Percentiles rank a stretch among this genome's conserved stretches.
Evolutionary conservation across 371 early-diverging fungal genomes (phyloP).

Genomic region (Lichtheimia ramosa): DNA sequence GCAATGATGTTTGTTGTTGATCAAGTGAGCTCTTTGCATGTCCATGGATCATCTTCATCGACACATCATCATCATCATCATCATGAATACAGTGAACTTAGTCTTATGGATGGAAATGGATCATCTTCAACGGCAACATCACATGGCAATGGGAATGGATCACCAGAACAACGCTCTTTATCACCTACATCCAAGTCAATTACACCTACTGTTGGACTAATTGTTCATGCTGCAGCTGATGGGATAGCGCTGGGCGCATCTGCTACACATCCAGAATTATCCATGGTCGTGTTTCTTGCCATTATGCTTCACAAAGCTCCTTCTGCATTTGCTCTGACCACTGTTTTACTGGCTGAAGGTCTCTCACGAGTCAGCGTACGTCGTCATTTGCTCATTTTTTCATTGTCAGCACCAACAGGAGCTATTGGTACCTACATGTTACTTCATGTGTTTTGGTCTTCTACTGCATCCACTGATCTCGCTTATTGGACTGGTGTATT

Average conservation of each 20-base stretch:
- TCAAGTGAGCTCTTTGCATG: slow-evolving; percentile 62
- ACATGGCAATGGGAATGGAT: not conserved
- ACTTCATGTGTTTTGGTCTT: slow-evolving; percentile 34
- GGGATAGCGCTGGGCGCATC: slow-evolving; percentile 93
- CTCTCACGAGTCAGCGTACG: slow-evolving; percentile 65
- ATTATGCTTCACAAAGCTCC: slow-evolving; percentile 97
- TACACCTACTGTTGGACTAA: slow-evolving; percentile 77
- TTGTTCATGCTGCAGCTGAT: slow-evolving; percentile 94
- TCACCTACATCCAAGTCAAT: slow-evolving; percentile 15
- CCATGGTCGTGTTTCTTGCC: slow-evolving; percentile 90
- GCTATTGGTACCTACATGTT: slow-evolving; percentile 74
- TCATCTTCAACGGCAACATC: slow-evolving; percentile 1
- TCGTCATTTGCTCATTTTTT: slow-evolving; percentile 79
- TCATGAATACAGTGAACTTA: slow-evolving; percentile 14
- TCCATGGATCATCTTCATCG: slow-evolving; percentile 33
- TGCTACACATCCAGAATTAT: slow-evolving; percentile 63
- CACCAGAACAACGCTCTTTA: slow-evolving; percentile 2
- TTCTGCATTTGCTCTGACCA: slow-evolving; percentile 87
- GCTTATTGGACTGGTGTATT: slow-evolving; percentile 84
- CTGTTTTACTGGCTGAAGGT: slow-evolving; percentile 79
- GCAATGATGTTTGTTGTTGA: slow-evolving; percentile 79
- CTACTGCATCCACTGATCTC: slow-evolving; percentile 30
- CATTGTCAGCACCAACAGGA: slow-evolving; percentile 83
- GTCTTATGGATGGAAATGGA: not conserved
- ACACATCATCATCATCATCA: not conserved